A percentile compares a stretch with the other conserved stretches of the same genome.
These are phyloP conservation scores for Shiraia bambusicola DNA, from an alignment of 2,329 filamentous ascomycete species.

Conservation along the genomic window DNA sequence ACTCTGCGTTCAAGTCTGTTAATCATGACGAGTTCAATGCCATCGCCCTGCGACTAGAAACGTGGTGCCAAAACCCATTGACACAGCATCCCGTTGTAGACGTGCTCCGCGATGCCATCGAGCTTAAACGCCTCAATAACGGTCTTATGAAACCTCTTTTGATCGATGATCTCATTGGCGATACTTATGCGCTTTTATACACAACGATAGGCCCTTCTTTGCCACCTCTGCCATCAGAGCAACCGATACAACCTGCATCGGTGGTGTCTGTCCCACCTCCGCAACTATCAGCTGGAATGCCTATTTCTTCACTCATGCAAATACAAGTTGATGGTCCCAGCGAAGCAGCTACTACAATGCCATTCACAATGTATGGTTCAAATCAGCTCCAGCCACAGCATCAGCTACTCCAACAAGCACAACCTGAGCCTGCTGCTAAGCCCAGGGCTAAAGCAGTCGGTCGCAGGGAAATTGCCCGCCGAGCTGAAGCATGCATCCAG, in stretches of 20 bases:
- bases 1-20: conserved; percentile 64
- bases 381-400: conserved; percentile 22
- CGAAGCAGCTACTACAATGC: conserved; percentile 10
- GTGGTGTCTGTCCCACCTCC: conserved; percentile 5
- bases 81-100: conserved; percentile 57
- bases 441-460: conserved; percentile 59
- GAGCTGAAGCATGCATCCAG: conserved; percentile 58
- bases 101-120: conserved; percentile 65
- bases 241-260: conserved; percentile 15
- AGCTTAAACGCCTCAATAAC: conserved; percentile 78
- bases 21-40: conserved; percentile 65
- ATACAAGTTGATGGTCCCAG: conserved; percentile 5
- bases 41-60: conserved; percentile 61
- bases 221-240: conserved; percentile 50
- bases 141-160: conserved; percentile 80
- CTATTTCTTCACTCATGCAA: conserved; percentile 37
- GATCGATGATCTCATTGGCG: conserved; percentile 92
- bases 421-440: conserved; percentile 23
- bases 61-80: conserved; percentile 56
- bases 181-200: conserved; percentile 81
- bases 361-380: conserved; percentile 31
- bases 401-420: conserved; percentile 12
- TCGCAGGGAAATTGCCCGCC: conserved; percentile 59
- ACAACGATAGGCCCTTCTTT: conserved; percentile 64
- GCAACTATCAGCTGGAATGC: conserved; percentile 21